These are phyloP conservation scores for Nakazawaea laoshanensis DNA, from an alignment of 805 yeast genomes.

Conservation along the genomic window DNA sequence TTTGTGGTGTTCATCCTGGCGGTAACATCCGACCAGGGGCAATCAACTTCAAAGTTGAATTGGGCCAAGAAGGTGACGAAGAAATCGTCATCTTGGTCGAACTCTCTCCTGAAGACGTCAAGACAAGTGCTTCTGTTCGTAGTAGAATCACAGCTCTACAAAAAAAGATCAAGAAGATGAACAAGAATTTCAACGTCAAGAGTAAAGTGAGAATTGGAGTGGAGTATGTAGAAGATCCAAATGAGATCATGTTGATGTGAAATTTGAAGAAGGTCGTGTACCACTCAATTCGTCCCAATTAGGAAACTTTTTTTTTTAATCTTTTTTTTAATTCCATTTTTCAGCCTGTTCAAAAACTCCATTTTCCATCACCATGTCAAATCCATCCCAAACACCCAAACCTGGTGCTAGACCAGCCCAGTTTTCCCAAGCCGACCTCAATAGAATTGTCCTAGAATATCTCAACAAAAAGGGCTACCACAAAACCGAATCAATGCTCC, in stretches of 20 bases:
- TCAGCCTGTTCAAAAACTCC: slow-evolving; percentile 16
- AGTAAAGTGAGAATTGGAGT: slow-evolving; percentile 47
- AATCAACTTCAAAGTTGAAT: slow-evolving; percentile 32
- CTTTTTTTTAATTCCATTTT: too few species aligned
- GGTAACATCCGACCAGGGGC: slow-evolving; percentile 63
- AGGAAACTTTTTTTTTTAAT: too few species aligned
- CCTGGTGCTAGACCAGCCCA: too few species aligned
- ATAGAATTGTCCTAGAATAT: slow-evolving; percentile 87
- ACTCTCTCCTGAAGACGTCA: slow-evolving; percentile 43
- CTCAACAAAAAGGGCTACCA: slow-evolving; percentile 90
- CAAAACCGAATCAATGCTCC: slow-evolving; percentile 86
- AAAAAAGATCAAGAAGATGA: slow-evolving; percentile 48
- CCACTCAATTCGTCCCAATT: too few species aligned
- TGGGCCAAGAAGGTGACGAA: slow-evolving; percentile 20
- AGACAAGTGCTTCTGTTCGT: slow-evolving; percentile 51
- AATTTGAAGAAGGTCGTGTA: too few species aligned
- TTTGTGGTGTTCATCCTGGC: slow-evolving; percentile 77
- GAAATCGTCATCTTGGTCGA: slow-evolving; percentile 27
- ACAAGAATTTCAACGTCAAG: slow-evolving; percentile 32
- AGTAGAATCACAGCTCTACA: slow-evolving; percentile 51
- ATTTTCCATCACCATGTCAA: slow-evolving; percentile 12
- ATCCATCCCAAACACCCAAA: slow-evolving; percentile 12
- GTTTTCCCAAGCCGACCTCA: slow-evolving; percentile 80
- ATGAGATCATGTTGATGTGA: slow-evolving; percentile 7
- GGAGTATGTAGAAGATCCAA: slow-evolving; percentile 20